Evolutionary conservation across 2,329 filamentous ascomycete species (phyloP).

Genomic region (Thermochaetoides dissita): DNA sequence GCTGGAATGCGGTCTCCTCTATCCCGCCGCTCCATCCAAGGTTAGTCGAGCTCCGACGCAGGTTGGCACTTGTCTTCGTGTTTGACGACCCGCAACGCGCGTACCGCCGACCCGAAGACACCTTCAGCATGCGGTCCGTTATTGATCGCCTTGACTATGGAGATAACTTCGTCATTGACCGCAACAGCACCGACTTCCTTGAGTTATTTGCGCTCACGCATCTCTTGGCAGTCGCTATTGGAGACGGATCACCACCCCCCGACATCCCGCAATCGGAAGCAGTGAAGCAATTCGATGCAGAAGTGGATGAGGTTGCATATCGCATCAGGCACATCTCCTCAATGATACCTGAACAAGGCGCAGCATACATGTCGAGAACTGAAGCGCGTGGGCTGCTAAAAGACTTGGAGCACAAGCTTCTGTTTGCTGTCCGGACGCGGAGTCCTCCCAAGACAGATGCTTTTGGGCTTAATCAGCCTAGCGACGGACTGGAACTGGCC

Average conservation of each 20-base stretch:
- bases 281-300: constrained; percentile 46
- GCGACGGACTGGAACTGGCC: constrained; percentile 23
- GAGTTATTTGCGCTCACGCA: constrained; percentile 50
- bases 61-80: constrained; percentile 52
- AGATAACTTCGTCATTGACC: constrained; percentile 37
- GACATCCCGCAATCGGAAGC: constrained; percentile 9
- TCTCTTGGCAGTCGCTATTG: constrained; percentile 63
- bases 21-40: constrained; percentile 39
- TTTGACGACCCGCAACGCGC: constrained; percentile 28
- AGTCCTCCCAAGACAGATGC: constrained; percentile 39
- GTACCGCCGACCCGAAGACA: constrained; percentile 26
- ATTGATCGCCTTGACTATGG: constrained; percentile 29
- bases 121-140: constrained; percentile 29
- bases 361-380: constrained; percentile 56
- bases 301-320: constrained; percentile 52
- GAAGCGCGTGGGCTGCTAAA: constrained; percentile 68
- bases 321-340: constrained; percentile 43
- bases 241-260: constrained; percentile 34
- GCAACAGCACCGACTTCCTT: constrained; percentile 48
- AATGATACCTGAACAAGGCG: constrained; percentile 60
- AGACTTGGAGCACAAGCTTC: constrained; percentile 57
- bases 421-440: constrained; percentile 55
- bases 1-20: constrained; percentile 41
- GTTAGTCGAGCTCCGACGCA: constrained; percentile 47
- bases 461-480: constrained; percentile 25